Conservation (phyloP, 2,329 filamentous ascomycete species). For the Trichoderma sp. region DNA sequence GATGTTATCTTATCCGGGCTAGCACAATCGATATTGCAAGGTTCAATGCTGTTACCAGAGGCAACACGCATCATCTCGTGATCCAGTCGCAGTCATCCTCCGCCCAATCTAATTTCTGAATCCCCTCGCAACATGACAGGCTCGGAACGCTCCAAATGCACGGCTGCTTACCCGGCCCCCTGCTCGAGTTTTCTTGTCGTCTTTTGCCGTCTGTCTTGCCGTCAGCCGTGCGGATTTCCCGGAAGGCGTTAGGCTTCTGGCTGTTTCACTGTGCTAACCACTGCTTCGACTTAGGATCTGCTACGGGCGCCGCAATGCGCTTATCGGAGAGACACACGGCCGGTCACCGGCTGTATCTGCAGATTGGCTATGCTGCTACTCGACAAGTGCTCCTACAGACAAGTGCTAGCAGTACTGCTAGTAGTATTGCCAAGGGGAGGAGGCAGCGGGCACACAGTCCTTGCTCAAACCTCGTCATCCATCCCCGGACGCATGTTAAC, state of each 20-base stretch:
- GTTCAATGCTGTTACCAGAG: not conserved
- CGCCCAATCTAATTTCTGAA: not conserved
- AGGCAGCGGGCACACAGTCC: not conserved
- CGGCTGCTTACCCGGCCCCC: slow-evolving; percentile 8
- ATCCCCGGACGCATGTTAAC: not conserved
- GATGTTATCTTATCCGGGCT: not conserved
- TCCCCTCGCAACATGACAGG: not conserved
- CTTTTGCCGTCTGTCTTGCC: not conserved
- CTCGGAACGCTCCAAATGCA: not conserved
- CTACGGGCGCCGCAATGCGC: not conserved
- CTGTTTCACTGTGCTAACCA: not conserved
- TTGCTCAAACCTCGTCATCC: not conserved
- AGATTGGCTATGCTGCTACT: not conserved
- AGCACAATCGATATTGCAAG: not conserved
- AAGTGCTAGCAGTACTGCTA: not conserved
- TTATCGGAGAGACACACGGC: not conserved
- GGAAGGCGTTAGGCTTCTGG: slow-evolving; percentile 6
- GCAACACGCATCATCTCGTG: not conserved
- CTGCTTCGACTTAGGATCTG: not conserved
- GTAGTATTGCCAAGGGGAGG: not conserved
- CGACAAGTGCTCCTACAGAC: not conserved
- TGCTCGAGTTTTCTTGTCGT: not conserved
- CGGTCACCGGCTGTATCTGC: not conserved
- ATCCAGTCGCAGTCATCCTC: not conserved
- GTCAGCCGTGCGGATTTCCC: not conserved